These are phyloP conservation scores for Scheffersomyces lignicola DNA, from an alignment of 1,139 yeast species.

Conservation along the genomic window DNA sequence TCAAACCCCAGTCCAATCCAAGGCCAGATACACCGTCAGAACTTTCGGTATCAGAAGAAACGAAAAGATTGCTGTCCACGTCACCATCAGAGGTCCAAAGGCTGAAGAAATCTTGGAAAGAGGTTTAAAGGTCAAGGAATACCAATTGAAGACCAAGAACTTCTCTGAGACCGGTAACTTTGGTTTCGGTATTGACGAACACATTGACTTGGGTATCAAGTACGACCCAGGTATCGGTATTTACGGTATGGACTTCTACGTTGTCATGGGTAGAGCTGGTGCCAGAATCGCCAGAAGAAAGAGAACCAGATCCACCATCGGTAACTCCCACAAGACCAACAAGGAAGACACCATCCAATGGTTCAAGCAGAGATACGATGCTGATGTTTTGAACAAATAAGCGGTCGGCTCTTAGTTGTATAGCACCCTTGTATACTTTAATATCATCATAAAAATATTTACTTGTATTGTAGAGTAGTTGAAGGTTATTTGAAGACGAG, in stretches of 20 bases:
- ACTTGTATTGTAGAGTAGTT: no score
- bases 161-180: constrained; percentile 99
- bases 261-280: constrained; percentile 99
- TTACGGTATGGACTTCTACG: constrained; percentile 99
- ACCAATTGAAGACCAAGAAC: constrained; percentile 91
- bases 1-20: constrained; percentile 99
- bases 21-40: constrained; percentile 99
- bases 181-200: constrained; percentile 99
- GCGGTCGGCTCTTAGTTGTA: no score
- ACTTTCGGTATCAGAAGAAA: constrained; percentile 99
- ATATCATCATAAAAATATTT: no score
- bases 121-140: constrained; percentile 99
- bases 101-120: constrained; percentile 99
- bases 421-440: constrained; percentile 10
- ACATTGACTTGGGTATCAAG: constrained; percentile 99
- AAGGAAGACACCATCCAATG: constrained; percentile 95
- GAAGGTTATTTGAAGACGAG: no score
- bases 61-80: constrained; percentile 99
- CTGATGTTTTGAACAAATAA: constrained; percentile 90
- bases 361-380: constrained; percentile 99
- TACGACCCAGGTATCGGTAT: constrained; percentile 99
- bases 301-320: constrained; percentile 88
- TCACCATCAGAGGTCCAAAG: constrained; percentile 99
- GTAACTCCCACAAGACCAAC: constrained; percentile 89
- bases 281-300: constrained; percentile 99